Base-by-base conservation (phyloP, 805 yeast species). In the Candida ipomoeae region DNA sequence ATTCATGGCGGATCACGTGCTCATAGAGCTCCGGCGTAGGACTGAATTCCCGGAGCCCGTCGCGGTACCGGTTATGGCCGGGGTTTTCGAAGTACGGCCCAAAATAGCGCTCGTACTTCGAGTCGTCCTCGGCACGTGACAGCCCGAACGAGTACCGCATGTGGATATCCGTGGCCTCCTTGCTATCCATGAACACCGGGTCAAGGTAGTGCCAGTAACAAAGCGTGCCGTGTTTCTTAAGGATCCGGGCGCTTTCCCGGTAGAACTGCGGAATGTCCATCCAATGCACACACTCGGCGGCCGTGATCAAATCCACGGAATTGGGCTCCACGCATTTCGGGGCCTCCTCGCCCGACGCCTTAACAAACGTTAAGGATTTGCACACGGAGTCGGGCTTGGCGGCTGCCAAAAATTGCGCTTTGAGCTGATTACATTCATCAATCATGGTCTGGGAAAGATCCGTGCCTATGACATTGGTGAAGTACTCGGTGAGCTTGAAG, bases 281-380 rank as follows among this genome's bases (percentile, higher is more conserved):
- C 96, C 96, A 90, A 66, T 90, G 97, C n/a, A 79, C 81, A 51
- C 90, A 85, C 62, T 90, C 90, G 0, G 91, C 96, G n/a, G 84
- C 87, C 2, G 89, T 78, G 13, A 89, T 71, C 58, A 89, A 52
- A 62, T 86, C 95, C 6, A 82, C 79, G 0, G 80, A 63, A 8
- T 58, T 50, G 3, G 55, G 45, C 2, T 43, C 40, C 1, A 67
- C 58, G 2, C 42, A 44, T 1, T 11, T 13, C 2, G 74, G 71
- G 1, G 62, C 55, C 11, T 49, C 29, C 46, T 69, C 74, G 2
- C 64, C 72, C 1, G 65, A 52, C 0, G 66, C 67, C 3, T 54
- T 54, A 23, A 48, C 23, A 48, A 69, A 69, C 20, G 51, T 42
- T 15, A 68, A 54, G 7, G 49, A 43, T 13, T 36, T 47, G 20